Evolutionary conservation across 225 moss, liverwort and hornwort genomes (phyloP).

Genomic region (Sphagnum tenellum): DNA sequence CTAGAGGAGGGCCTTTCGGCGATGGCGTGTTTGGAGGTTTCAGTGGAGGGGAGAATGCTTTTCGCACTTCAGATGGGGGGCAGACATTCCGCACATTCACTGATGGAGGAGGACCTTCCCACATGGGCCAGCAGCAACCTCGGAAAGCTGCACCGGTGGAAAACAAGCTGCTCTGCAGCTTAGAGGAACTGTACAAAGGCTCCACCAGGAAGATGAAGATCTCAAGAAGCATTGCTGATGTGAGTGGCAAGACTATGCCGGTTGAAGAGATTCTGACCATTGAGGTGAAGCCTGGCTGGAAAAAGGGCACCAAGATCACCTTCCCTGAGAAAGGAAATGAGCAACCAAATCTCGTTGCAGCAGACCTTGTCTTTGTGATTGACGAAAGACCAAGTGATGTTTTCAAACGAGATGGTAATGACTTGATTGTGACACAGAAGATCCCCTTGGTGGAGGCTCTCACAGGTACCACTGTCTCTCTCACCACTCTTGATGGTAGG

Average conservation of each 20-base stretch:
- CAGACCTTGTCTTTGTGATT: constrained; percentile 96
- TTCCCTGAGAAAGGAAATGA: constrained; percentile 99
- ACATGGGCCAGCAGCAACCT: constrained; percentile 38
- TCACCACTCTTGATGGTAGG: constrained; percentile 80
- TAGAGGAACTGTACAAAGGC: constrained; percentile 93
- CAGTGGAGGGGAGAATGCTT: constrained; percentile 38
- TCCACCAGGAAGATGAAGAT: constrained; percentile 99
- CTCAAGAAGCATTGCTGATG: constrained; percentile 93
- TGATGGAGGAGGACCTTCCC: constrained; percentile 62
- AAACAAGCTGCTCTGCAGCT: constrained; percentile 87
- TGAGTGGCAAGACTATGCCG: constrained; percentile 79
- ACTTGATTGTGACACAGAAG: constrained; percentile 90
- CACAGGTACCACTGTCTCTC: constrained; percentile 78
- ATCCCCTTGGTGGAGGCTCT: constrained; percentile 69
- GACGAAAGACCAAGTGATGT: constrained; percentile 89
- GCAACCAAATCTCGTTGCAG: constrained; percentile 83
- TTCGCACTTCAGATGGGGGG: constrained; percentile 26
- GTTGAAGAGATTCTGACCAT: constrained; percentile 98
- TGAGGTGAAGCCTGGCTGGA: constrained; percentile 99
- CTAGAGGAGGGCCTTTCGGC: constrained; percentile 30
- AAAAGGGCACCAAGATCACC: constrained; percentile 96
- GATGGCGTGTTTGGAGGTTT: constrained; percentile 70
- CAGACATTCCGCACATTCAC: constrained; percentile 70
- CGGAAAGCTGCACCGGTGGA: constrained; percentile 89
- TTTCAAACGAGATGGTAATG: constrained; percentile 97